phyloP scores from a whole-genome alignment of 2,329 filamentous ascomycete genomes.

The Ophiostoma angusticollis region DNA sequence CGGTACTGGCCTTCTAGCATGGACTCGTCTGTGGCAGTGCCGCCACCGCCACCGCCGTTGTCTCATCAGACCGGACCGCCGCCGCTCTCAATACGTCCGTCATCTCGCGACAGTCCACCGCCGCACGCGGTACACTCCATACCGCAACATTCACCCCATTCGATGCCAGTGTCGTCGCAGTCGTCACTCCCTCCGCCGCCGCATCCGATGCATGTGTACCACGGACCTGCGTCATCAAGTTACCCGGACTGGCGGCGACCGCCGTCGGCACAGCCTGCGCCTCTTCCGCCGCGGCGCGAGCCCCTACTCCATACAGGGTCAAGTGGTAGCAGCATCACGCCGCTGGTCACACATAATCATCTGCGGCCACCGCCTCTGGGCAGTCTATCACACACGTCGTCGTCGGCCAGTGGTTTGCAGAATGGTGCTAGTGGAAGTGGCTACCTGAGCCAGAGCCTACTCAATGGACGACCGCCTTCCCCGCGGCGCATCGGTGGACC shows the following conservation, averaged over 20 bases:
- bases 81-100: constrained; percentile 1
- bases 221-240: constrained; percentile 1
- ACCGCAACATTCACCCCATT: constrained; percentile 7
- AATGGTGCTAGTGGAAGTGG: constrained; percentile 3
- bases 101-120: background rate
- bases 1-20: constrained; percentile 8
- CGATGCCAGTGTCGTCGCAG: constrained; percentile 2
- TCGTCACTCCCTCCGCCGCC: constrained; percentile 3
- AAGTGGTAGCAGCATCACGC: constrained; percentile 7
- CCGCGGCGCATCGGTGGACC: constrained; percentile 30
- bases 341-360: constrained; percentile 12
- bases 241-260: constrained; percentile 11
- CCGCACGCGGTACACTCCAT: constrained; percentile 4
- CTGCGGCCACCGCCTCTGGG: constrained; percentile 12
- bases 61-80: constrained; percentile 8
- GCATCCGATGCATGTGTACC: constrained; percentile 6
- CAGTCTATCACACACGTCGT: background rate
- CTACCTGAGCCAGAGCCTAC: constrained; percentile 10
- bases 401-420: constrained; percentile 17
- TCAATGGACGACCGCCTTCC: constrained; percentile 35
- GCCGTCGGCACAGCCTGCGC: background rate
- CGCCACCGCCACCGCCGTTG: constrained; percentile 10
- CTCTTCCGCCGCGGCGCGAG: constrained; percentile 5
- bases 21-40: background rate
- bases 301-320: constrained; percentile 3